These are phyloP conservation scores for Microstroma glucosiphilum DNA, from an alignment of 1,284 basidiomycete species.

Conservation along the genomic window DNA sequence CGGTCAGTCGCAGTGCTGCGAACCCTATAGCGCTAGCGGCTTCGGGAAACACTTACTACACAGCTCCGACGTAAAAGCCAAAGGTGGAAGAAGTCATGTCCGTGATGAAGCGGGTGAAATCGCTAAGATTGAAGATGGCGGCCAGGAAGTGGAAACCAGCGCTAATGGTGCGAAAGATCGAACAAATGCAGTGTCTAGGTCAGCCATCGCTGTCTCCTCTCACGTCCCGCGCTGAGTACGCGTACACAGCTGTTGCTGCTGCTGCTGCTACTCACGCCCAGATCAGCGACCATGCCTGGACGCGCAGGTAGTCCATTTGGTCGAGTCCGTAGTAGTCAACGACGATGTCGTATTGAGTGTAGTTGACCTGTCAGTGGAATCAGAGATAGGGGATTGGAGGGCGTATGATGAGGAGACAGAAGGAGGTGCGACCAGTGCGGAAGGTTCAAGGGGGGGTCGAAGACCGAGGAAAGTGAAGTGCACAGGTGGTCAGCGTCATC, in stretches of 20 bases:
- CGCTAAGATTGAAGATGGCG: conserved; percentile 65
- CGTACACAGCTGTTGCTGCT: conserved; percentile 5
- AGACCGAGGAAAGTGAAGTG: not conserved
- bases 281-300: conserved; percentile 69
- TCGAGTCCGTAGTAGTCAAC: conserved; percentile 41
- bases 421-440: not conserved
- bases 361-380: conserved; percentile 26
- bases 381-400: not conserved
- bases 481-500: too few relatives aligned
- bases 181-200: too few relatives aligned
- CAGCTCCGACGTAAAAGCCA: conserved; percentile 60
- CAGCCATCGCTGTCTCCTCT: too few relatives aligned
- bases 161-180: not conserved
- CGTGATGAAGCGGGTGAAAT: conserved; percentile 49
- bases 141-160: conserved; percentile 86
- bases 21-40: not conserved
- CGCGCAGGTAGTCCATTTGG: conserved; percentile 32
- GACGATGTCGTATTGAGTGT: conserved; percentile 47
- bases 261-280: conserved; percentile 62
- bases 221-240: too few relatives aligned
- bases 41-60: conserved; percentile 16
- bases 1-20: not conserved
- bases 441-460: not conserved
- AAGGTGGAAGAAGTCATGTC: conserved; percentile 92
- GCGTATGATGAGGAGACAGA: not conserved